phyloP scores from a whole-genome alignment of 2,329 filamentous ascomycete species.

The Rhinocladiella similis region DNA sequence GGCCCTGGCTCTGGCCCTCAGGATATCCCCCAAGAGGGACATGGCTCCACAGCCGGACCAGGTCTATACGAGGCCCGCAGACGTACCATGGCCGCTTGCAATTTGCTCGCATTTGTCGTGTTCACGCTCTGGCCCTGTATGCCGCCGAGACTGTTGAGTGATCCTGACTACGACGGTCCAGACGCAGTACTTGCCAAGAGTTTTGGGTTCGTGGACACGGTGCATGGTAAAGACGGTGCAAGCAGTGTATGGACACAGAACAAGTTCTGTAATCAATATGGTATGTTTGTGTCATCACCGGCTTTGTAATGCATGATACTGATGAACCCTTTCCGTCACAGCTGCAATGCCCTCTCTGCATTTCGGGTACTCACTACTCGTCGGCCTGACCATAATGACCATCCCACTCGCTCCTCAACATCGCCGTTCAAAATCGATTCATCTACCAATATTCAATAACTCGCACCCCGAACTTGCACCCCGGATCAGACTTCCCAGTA shows the following conservation, averaged over 20 bases:
- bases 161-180: conserved; percentile 54
- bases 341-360: conserved; percentile 75
- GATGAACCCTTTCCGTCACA: conserved; percentile 30
- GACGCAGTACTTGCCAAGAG: conserved; percentile 60
- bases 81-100: conserved; percentile 59
- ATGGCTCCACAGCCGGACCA: conserved; percentile 48
- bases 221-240: conserved; percentile 58
- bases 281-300: too few species aligned
- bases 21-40: conserved; percentile 32
- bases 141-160: conserved; percentile 59
- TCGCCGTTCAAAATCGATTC: conserved; percentile 40
- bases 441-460: conserved; percentile 35
- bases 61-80: conserved; percentile 57
- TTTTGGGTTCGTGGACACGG: conserved; percentile 61
- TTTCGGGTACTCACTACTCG: conserved; percentile 73
- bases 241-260: conserved; percentile 73
- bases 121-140: conserved; percentile 63
- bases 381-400: conserved; percentile 67
- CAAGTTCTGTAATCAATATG: conserved; percentile 74
- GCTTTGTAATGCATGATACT: background rate
- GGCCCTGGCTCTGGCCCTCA: conserved; percentile 38
- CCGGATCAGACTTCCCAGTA: conserved; percentile 45
- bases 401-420: conserved; percentile 62
- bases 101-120: conserved; percentile 59
- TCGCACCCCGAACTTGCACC: conserved; percentile 31